Evolutionary conservation across 345 rosid genomes (phyloP).

Genomic region (Kernera saxatilis): DNA sequence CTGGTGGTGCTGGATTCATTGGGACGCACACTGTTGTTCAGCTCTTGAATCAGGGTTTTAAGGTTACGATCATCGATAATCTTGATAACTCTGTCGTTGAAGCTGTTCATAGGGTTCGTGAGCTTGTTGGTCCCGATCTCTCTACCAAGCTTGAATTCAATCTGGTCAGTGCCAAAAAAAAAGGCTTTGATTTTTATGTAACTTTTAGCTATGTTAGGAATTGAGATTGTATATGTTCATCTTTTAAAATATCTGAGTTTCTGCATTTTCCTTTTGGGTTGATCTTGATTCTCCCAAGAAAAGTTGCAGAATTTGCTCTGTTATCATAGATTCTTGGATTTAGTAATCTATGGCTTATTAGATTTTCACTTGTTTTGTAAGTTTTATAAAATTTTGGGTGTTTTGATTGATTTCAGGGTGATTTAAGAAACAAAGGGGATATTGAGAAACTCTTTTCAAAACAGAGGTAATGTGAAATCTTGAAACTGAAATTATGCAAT

Average conservation of each 20-base stretch:
- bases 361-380: neutral
- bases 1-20: slow-evolving; percentile 97
- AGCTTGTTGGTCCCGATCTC: slow-evolving; percentile 73
- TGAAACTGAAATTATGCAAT: neutral
- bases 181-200: neutral
- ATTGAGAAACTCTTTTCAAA: slow-evolving; percentile 75
- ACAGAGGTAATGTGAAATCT: slow-evolving; percentile 40
- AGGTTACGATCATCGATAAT: slow-evolving; percentile 78
- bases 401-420: slow-evolving; percentile 56
- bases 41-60: slow-evolving; percentile 74
- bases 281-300: neutral
- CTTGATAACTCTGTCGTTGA: slow-evolving; percentile 73
- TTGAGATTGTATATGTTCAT: neutral
- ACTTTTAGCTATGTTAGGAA: neutral
- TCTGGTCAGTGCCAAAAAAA: slow-evolving; percentile 38
- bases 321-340: neutral
- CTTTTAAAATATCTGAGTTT: neutral
- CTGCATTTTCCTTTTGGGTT: neutral
- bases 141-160: slow-evolving; percentile 68
- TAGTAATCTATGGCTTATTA: neutral
- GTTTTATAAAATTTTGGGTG: neutral
- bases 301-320: neutral
- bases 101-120: slow-evolving; percentile 75
- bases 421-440: slow-evolving; percentile 76
- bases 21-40: slow-evolving; percentile 88